Base-by-base conservation (phyloP, 208 protist species). In the Leishmania mexicana region DNA sequence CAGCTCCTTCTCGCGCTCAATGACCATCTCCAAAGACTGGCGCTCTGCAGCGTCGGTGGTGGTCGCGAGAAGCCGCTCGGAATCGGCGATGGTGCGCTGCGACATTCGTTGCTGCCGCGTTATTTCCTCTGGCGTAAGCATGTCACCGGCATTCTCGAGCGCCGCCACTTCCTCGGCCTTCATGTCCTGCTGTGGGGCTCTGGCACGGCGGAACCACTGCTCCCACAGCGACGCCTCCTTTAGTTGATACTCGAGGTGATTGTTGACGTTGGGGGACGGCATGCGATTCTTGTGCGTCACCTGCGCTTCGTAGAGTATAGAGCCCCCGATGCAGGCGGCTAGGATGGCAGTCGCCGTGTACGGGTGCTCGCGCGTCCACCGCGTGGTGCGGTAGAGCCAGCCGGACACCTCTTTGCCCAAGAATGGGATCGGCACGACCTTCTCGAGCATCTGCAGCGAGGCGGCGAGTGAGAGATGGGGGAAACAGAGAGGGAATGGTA, bases 401-500 rank as follows among this genome's bases (percentile, higher is more conserved):
- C 87, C 83, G 4, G 94, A 97, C 19, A 95, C 90, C 68, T 95
- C 92, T 42, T 86, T 89, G 31, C 94, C 92, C 11, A 95, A 81
- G 77, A 97, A 95, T 6, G 94, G 94, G 75, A 97, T 93, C 1
- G 94, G 92, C 53, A 97, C 91, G 24, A 95, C 92, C 74, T 97
- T 97, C 68, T 97, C 94, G 70, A 86, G 87, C 94, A 97, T 97
- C 51, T 31, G 73, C 40, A 62, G 51, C 28, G 51, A 40, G 8
- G 47, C 10, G 5, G 51, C n/a, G 49, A 5, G 31, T n/a, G 35
- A 3, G 51, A 24, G 31, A 5, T 35, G 31, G 31, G 1, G 31
- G 35, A 7, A 35, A 17, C 4, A 35, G 53, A 17, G 51, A 28
- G 17, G 8, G 53, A 28, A 47, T 6, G 51, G 17, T 35, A 35